Evolutionary conservation across 2,329 filamentous ascomycete species (phyloP).

Genomic region (Ascochyta lentis): DNA sequence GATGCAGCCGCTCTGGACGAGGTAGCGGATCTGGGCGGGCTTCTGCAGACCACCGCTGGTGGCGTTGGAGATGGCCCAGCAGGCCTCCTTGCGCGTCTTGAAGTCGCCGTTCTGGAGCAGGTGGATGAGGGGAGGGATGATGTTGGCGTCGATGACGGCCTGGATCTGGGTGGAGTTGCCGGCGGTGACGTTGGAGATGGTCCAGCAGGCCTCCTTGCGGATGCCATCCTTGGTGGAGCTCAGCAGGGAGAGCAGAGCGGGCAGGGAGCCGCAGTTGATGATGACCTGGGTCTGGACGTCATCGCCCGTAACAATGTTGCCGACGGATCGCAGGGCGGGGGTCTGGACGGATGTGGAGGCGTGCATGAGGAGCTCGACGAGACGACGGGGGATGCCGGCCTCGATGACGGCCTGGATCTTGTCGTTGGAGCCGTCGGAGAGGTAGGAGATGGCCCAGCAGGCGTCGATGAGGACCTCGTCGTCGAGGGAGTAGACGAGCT

Average conservation of each 20-base stretch:
- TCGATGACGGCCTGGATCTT: slow-evolving; percentile 99
- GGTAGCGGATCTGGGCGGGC: slow-evolving; percentile 96
- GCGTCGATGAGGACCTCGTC: slow-evolving; percentile 98
- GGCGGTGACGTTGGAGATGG: slow-evolving; percentile 98
- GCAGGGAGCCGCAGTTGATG: slow-evolving; percentile 95
- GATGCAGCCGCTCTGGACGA: slow-evolving; percentile 93
- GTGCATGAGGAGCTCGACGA: slow-evolving; percentile 97
- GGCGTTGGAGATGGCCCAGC: slow-evolving; percentile 99
- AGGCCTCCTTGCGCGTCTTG: slow-evolving; percentile 99
- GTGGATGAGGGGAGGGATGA: slow-evolving; percentile 95
- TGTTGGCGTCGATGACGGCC: slow-evolving; percentile 93
- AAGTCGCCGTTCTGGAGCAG: slow-evolving; percentile 95
- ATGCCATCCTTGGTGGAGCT: slow-evolving; percentile 99
- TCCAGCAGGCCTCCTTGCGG: slow-evolving; percentile 99
- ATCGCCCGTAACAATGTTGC: slow-evolving; percentile 98
- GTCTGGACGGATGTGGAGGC: slow-evolving; percentile 98
- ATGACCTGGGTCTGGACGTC: slow-evolving; percentile 99
- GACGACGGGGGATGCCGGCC: slow-evolving; percentile 92
- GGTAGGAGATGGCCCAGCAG: slow-evolving; percentile 99
- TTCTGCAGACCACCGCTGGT: slow-evolving; percentile 98
- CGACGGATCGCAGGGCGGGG: slow-evolving; percentile 92
- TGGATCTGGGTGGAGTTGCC: slow-evolving; percentile 98
- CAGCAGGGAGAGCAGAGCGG: slow-evolving; percentile 89
- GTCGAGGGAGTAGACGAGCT: slow-evolving; percentile 97
- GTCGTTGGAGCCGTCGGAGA: slow-evolving; percentile 97